Evolutionary conservation across 768 basidiomycete species (phyloP), one percentile per base, ranked within the genome.

Genomic region (Terana coerulea): DNA sequence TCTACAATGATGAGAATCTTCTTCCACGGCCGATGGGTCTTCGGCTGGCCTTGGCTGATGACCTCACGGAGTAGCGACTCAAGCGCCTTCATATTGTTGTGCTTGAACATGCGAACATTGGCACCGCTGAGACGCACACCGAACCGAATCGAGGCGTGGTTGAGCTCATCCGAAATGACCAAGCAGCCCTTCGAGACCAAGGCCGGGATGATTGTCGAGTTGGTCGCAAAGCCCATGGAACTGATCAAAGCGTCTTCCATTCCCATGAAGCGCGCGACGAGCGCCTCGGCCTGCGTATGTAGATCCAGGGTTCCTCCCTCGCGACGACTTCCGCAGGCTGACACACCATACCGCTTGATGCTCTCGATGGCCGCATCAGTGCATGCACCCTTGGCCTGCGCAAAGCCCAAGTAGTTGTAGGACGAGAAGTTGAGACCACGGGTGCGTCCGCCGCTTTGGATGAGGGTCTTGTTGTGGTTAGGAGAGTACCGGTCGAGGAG

Each of bases 341-440:
- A 81, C 15, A 94, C 69, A 22, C 95, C 95, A 63, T 94, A 95
- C 3, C 84, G 81, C 56, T 75, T 77, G 66, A 98, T 81, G 17
- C 77, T 72, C 56, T 89, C 86, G 64, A 95, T 93, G 7, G 92
- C 95, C 5, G 91, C 91, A 63, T 98, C 97, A 7, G 97, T 91
- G 65, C 94, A 97, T 5, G 90, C 89, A 12, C 97, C 97, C 3
- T 81, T 79, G 14, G 87, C 88, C 65, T 95, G 92, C 0, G 95
- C 97, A 64, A 99, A 99, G 3, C 97, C 97, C 61, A 99, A 91
- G 66, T 98, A 99, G 72, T 98, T 99, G 75, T 99, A 99, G 7
- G 93, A 97, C 0, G 94, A 95, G 58, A 98, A 88, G 68, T 99
- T 99, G 60, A 99, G 86, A 0, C 86, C 89, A 47, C 95, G 90